These are phyloP conservation scores for Phascolomyces articulosus DNA, from an alignment of 371 early-diverging fungal species.

Conservation along the genomic window DNA sequence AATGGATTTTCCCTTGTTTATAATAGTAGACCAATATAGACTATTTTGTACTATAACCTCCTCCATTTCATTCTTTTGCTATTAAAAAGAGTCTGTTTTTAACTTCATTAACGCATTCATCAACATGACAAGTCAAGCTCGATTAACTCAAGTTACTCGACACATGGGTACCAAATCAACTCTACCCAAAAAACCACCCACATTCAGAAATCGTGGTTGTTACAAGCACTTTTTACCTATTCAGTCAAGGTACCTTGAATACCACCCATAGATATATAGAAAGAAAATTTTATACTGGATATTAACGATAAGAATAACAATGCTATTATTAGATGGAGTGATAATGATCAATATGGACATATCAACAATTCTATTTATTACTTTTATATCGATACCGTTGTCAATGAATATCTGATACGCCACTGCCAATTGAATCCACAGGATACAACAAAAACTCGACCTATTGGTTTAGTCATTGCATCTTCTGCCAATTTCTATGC, in stretches of 20 bases:
- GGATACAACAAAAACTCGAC: constrained; percentile 30
- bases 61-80: not conserved
- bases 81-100: too few relatives aligned
- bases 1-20: too few relatives aligned
- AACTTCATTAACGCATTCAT: not conserved
- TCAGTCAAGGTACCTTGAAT: constrained; percentile 34
- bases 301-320: not conserved
- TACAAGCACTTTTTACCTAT: constrained; percentile 50
- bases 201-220: constrained; percentile 28
- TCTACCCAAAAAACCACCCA: constrained; percentile 7
- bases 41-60: too few relatives aligned
- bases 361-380: constrained; percentile 67
- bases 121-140: not conserved
- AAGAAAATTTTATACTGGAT: not conserved
- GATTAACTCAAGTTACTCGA: constrained; percentile 6
- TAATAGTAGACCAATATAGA: too few relatives aligned
- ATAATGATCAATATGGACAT: constrained; percentile 69
- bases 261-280: not conserved
- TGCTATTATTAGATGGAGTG: constrained; percentile 45
- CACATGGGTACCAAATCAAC: not conserved
- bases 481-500: constrained; percentile 54
- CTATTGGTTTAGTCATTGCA: constrained; percentile 60
- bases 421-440: constrained; percentile 49
- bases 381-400: constrained; percentile 62
- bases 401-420: constrained; percentile 60